Evolutionary conservation across 2,329 filamentous ascomycete species (phyloP).

Genomic region (Arthroderma uncinatum): DNA sequence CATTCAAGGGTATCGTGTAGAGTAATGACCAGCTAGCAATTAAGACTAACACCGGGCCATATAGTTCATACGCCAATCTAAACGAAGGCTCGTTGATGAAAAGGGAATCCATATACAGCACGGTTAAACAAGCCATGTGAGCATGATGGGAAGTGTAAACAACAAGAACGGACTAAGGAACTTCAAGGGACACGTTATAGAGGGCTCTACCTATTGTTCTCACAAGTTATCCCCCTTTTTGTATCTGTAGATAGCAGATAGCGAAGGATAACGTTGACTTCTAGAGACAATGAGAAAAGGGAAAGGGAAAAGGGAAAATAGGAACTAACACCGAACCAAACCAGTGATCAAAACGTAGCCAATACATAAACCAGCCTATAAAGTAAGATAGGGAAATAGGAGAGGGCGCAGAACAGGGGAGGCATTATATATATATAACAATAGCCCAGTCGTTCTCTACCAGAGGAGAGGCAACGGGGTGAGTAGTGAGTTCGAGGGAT

Average conservation of each 20-base stretch:
- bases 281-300: not conserved
- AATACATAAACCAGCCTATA: not conserved
- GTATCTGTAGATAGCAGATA: not conserved
- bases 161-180: not conserved
- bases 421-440: conserved; percentile 4
- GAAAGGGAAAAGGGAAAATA: not conserved
- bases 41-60: not conserved
- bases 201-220: not conserved
- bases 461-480: not conserved
- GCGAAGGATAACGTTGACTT: not conserved
- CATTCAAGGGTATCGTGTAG: not conserved
- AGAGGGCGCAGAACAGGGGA: not conserved
- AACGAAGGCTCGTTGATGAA: not conserved
- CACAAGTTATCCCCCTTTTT: not conserved
- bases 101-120: not conserved
- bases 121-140: too few species aligned
- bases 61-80: not conserved
- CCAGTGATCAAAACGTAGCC: not conserved
- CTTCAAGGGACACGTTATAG: not conserved
- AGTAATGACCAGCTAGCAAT: not conserved
- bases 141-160: too few species aligned
- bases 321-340: not conserved
- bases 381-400: not conserved
- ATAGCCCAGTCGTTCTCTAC: not conserved
- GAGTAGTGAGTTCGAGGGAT: not conserved